Evolutionary conservation across 2,329 filamentous ascomycete genomes (phyloP), one percentile per base, ranked within the genome.

Genomic region (Colletotrichum tropicale): DNA sequence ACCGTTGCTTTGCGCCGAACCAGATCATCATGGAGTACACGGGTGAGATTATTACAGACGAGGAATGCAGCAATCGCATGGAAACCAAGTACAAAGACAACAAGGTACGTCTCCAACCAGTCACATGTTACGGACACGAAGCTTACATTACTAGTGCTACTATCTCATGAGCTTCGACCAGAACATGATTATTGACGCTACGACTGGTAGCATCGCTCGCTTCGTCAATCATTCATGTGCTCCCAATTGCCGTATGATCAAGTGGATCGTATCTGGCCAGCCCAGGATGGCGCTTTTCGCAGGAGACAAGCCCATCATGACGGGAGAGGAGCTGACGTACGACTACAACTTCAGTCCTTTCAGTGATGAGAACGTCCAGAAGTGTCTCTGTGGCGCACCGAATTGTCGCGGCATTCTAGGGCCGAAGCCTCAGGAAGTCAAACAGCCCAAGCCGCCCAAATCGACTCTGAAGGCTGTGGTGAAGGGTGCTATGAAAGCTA

Each of bases 21-120:
- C 96, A 98, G 86, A 98, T 99, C 83, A 98, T 99, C 82, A 96
- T 98, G 86, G 97, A 99, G 82, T 99, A 99, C 82, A 96, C 96
- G 1, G 97, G 97, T 55, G 97, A 99, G 85, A 98, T 99, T 79
- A 98, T 99, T 81, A 98, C 96, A 0, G 95, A 98, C 82, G 93
- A 93, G 34, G 97, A 99, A 83, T 98, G 96, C 81, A 96, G 98
- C 83, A 91, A 94, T 62, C 93, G 97, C 71, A 98, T 98, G 96
- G 95, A 94, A 75, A 94, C 96, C 77, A 91, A 94, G 75, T 99
- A 99, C 87, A 98, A 97, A 84, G 91, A 98, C 82, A 98, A 98
- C 80, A 94, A 97, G 86, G 96, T 98, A 84, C 84, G 92, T 84
- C 79, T 60, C 75, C 70, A 21, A 34, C 24, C 61, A 30, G 52